Percentiles rank a stretch among this genome's conserved stretches.
These are phyloP conservation scores for Rhizophagus clarus DNA, from an alignment of 192 early-diverging fungal genomes.

Conservation along the genomic window DNA sequence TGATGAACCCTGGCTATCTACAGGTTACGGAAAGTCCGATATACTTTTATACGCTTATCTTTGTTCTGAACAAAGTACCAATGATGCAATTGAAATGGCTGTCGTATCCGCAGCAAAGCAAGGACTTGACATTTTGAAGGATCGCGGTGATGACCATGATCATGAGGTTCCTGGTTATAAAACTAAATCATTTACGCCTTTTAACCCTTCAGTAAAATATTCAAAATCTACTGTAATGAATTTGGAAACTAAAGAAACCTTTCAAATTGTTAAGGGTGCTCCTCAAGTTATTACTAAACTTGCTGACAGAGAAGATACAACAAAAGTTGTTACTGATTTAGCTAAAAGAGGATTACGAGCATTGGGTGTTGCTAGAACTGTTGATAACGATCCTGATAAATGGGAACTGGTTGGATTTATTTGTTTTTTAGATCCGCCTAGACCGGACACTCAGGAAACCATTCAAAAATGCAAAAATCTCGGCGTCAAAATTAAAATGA, in stretches of 20 bases:
- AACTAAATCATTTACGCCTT: conserved; percentile 86
- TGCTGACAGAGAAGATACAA: conserved; percentile 78
- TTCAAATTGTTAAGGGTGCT: conserved; percentile 93
- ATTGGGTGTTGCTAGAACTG: conserved; percentile 83
- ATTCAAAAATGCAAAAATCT: conserved; percentile 79
- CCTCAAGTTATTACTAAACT: conserved; percentile 89
- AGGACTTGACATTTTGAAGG: conserved; percentile 66
- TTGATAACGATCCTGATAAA: conserved; percentile 59
- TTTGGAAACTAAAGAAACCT: conserved; percentile 74
- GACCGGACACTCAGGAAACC: conserved; percentile 85
- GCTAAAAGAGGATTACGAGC: conserved; percentile 86
- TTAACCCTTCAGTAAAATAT: conserved; percentile 92
- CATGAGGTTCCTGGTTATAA: conserved; percentile 86
- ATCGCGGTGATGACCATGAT: conserved; percentile 49
- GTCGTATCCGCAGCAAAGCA: conserved; percentile 83
- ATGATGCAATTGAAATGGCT: conserved; percentile 90
- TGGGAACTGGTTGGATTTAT: conserved; percentile 91
- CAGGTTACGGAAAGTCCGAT: conserved; percentile 69
- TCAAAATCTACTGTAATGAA: conserved; percentile 87
- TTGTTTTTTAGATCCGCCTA: conserved; percentile 86
- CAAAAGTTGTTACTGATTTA: conserved; percentile 80
- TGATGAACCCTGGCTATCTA: conserved; percentile 80
- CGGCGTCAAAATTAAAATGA: conserved; percentile 94
- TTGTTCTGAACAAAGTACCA: conserved; percentile 85
- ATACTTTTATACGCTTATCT: conserved; percentile 81